Evolutionary conservation across 2,329 filamentous ascomycete genomes (phyloP), one percentile per base, ranked within the genome.

Genomic region (Fusarium sp.): DNA sequence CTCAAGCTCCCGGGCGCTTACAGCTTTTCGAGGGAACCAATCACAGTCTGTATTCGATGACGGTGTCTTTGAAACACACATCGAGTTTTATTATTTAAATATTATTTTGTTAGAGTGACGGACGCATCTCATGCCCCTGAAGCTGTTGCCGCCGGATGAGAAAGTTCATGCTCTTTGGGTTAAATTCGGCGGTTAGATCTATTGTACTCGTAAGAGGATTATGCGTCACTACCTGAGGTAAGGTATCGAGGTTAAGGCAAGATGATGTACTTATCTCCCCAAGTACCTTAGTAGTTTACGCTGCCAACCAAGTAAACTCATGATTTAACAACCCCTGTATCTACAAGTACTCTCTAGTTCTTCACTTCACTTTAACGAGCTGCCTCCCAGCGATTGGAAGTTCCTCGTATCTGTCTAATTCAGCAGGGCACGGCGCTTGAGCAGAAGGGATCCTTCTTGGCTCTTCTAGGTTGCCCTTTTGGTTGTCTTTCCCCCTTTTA

Each of bases 1-100:
- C 59, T 69, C 48, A 58, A 69, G 70, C 60, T 66, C 48, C 51
- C 52, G 67, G 72, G 72, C 72, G 72, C 72, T 74, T 74, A 74
- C 65, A 71, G 52, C 50, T 64, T 58, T 47, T 31, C 18, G 27
- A 39, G n/a, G 36, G 36, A 59, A 21, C 72, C 72, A 74, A 74
- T 74, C 69, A 74, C 31, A 40, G 35, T 13, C 23, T 42, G 53
- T 63, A 25, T 25, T 25, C 25, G 3, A 9, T 25, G 7, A 25
- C 10, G 8, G 25, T 25, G 25, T 25, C 50, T 54, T 42, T 62
- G 27, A 57, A 60, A 56, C 45, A 40, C 31, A 53, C 18, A 45
- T 31, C 36, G 20, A 18, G 29, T 31, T 9, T 25, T 25, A 31
- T 46, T 31, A 61, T 62, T 31, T 69, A 41, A 45, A 58, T 45